Conservation (phyloP, 1,139 yeast genomes). For the Saccharomyces hybrid region DNA sequence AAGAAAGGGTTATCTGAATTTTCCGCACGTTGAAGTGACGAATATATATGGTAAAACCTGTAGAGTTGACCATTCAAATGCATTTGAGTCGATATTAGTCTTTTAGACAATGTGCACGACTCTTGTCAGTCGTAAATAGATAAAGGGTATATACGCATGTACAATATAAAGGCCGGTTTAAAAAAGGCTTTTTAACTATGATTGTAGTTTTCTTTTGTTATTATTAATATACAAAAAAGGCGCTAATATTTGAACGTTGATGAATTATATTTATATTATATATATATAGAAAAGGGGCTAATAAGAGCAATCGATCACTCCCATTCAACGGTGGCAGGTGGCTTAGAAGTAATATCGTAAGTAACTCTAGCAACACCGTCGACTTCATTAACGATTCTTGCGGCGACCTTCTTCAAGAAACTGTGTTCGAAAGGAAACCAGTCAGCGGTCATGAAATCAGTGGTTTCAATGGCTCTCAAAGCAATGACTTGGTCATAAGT, state of each 20-base stretch:
- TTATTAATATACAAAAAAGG: constrained; percentile 1
- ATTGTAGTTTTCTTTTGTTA: neutral
- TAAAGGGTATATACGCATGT: neutral
- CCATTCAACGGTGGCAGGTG: constrained; percentile 99
- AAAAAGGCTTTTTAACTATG: neutral
- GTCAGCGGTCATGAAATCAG: constrained; percentile 99
- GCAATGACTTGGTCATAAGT: constrained; percentile 99
- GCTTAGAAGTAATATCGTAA: constrained; percentile 96
- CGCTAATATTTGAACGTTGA: neutral
- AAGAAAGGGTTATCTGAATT: constrained; percentile 59
- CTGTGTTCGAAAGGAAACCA: constrained; percentile 93
- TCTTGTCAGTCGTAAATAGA: neutral
- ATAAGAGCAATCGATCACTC: constrained; percentile 43
- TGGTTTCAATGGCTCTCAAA: constrained; percentile 93
- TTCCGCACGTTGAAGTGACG: constrained; percentile 56
- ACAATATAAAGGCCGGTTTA: neutral
- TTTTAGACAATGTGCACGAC: constrained; percentile 6
- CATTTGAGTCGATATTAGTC: constrained; percentile 58
- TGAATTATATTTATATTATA: neutral
- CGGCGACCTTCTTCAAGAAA: constrained; percentile 86
- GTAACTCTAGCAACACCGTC: constrained; percentile 98
- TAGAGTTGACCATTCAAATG: constrained; percentile 61
- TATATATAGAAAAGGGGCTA: neutral
- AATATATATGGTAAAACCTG: constrained; percentile 33
- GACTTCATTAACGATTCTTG: constrained; percentile 96